These are phyloP conservation scores for Crucibulum laeve DNA, from an alignment of 768 basidiomycete species.

Conservation along the genomic window DNA sequence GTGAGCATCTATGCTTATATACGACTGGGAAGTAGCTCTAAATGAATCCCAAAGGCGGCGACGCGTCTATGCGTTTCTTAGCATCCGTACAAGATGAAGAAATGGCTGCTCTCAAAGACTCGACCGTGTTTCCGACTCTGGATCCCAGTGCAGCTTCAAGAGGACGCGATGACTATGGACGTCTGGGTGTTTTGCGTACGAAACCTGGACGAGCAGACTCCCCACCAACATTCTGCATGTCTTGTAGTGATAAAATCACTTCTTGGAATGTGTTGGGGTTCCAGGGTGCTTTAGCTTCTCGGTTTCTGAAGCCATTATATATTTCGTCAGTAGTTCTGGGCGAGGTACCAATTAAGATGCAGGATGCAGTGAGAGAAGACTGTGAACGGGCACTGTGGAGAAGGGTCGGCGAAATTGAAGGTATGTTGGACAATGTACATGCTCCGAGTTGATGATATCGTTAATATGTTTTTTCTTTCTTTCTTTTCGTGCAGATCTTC, in stretches of 20 bases:
- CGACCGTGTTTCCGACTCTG: slow-evolving; percentile 27
- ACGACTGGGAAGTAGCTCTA: not conserved
- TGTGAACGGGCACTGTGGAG: slow-evolving; percentile 66
- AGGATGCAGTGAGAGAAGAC: slow-evolving; percentile 44
- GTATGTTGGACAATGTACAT: slow-evolving; percentile 19
- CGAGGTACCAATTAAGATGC: slow-evolving; percentile 46
- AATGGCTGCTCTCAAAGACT: slow-evolving; percentile 68
- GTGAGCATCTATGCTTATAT: slow-evolving; percentile 25
- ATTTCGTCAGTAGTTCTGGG: slow-evolving; percentile 66
- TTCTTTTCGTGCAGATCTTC: too few species aligned
- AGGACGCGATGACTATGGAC: slow-evolving; percentile 77
- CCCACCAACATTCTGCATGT: slow-evolving; percentile 78
- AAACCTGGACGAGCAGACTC: slow-evolving; percentile 94
- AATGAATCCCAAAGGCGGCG: slow-evolving; percentile 58
- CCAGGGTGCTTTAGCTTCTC: slow-evolving; percentile 74
- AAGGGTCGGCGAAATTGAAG: slow-evolving; percentile 41
- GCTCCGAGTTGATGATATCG: not conserved
- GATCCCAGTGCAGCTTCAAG: slow-evolving; percentile 44
- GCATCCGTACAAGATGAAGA: slow-evolving; percentile 69
- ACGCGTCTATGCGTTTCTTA: slow-evolving; percentile 80
- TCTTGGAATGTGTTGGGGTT: slow-evolving; percentile 81
- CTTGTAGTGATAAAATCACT: slow-evolving; percentile 94
- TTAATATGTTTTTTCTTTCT: too few species aligned
- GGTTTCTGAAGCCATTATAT: slow-evolving; percentile 57
- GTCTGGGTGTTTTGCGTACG: slow-evolving; percentile 77